phyloP scores from a whole-genome alignment of 805 yeast genomes.

The Kodamaea lidongshanica region DNA sequence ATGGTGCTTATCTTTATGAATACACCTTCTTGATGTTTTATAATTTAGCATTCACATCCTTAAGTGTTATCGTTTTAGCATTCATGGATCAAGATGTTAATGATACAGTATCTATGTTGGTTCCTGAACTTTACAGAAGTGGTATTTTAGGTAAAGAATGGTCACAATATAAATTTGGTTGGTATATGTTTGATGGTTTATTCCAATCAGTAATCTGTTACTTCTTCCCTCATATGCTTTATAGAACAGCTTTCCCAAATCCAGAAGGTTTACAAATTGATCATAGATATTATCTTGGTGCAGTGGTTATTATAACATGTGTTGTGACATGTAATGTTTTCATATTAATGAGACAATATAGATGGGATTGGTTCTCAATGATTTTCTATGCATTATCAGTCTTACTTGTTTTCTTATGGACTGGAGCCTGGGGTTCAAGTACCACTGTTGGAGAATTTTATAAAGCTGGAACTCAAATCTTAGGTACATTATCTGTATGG shows the following conservation, averaged over 20 bases:
- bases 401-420: constrained; percentile 63
- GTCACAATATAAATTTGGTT: constrained; percentile 59
- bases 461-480: constrained; percentile 58
- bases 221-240: constrained; percentile 63
- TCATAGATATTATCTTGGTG: constrained; percentile 71
- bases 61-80: constrained; percentile 74
- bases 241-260: constrained; percentile 27
- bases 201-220: constrained; percentile 70
- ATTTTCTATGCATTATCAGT: constrained; percentile 53
- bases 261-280: constrained; percentile 54
- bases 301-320: constrained; percentile 59
- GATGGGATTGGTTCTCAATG: constrained; percentile 76
- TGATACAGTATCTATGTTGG: constrained; percentile 59
- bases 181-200: constrained; percentile 71
- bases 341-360: constrained; percentile 58
- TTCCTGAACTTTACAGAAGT: constrained; percentile 67
- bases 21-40: constrained; percentile 76
- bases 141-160: constrained; percentile 73
- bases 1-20: constrained; percentile 75
- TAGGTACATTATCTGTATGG: constrained; percentile 62
- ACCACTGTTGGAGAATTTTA: constrained; percentile 51
- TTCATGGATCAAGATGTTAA: constrained; percentile 77
- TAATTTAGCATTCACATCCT: constrained; percentile 75
- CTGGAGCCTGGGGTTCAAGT: constrained; percentile 70
- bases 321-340: constrained; percentile 62